Conservation (phyloP, 257 asterid species). For the Lycium barbarum region DNA sequence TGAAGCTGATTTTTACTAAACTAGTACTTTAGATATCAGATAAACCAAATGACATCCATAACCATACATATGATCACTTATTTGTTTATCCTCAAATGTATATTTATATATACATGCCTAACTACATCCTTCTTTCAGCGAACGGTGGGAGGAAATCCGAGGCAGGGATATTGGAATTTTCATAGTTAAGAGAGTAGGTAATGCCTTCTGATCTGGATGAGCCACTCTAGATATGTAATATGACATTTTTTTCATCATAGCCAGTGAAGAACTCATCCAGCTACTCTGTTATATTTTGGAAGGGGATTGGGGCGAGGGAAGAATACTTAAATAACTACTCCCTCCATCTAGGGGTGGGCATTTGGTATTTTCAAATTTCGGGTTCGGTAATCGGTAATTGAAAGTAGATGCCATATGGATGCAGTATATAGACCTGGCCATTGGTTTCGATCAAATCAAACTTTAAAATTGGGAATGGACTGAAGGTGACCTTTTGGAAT, state of each 20-base stretch:
- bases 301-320: neutral
- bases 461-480: too few relatives aligned
- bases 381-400: too few relatives aligned
- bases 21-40: neutral
- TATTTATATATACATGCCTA: neutral
- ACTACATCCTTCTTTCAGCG: neutral
- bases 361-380: too few relatives aligned
- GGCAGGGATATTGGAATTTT: neutral
- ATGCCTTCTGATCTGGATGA: neutral
- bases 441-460: too few relatives aligned
- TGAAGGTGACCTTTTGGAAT: too few relatives aligned
- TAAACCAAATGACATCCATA: neutral
- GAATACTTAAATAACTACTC: neutral
- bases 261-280: constrained; percentile 5
- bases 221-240: neutral
- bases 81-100: neutral
- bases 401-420: too few relatives aligned
- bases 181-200: neutral
- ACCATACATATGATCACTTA: neutral
- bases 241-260: neutral
- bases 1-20: neutral
- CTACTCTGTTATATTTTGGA: neutral
- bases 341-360: too few relatives aligned
- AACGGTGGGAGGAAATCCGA: neutral
- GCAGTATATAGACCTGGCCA: too few relatives aligned